Evolutionary conservation across 179 eudicot genomes (phyloP), one percentile per base, ranked within the genome.

Genomic region (Camellia oleifera): DNA sequence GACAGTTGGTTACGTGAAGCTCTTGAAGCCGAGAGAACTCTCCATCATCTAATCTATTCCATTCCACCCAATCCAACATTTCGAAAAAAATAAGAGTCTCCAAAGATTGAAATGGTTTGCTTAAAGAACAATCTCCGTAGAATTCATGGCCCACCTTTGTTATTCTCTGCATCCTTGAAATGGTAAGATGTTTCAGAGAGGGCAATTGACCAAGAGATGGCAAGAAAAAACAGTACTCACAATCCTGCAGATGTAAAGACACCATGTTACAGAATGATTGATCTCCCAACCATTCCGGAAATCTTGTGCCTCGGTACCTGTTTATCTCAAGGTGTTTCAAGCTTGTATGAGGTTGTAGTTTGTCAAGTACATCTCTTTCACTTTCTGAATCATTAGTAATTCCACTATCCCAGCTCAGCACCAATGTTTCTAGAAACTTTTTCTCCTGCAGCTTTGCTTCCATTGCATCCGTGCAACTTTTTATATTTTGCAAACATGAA

Each of bases 11-110:
- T 26, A 26, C 32, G 0, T 26, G 1, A 26, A 26, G 32, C 32
- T 26, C 53, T 50, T 17, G 4, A 45, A 85, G 85, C 13, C 42
- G 11, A 60, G 76, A 82, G 78, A 79, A 85, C 74, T 70, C 74
- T 70, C 3, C 32, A 46, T 2, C 13, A 5, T 56, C 74, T 10
- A 4, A 46, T 2, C 14, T 4, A 46, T 5, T 0, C 74, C 74
- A 70, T 70, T 70, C 74, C 32, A 48, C 74, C 74, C 57, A 70
- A 12, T 70, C 32, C 26, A 13, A 26, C 77, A 72, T 42, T 3
- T 20, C 15, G 2, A 0, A 14, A 64, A 79, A 66, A 60, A 23
- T 10, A 9, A 79, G 18, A 2, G 17, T 45, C 56, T 53, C 57
- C 11, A 79, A 8, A 7, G 52, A 53, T 45, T 17, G 23, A 63